phyloP scores from a whole-genome alignment of 2,329 filamentous ascomycete species.

The Phaeoacremonium minimum region DNA sequence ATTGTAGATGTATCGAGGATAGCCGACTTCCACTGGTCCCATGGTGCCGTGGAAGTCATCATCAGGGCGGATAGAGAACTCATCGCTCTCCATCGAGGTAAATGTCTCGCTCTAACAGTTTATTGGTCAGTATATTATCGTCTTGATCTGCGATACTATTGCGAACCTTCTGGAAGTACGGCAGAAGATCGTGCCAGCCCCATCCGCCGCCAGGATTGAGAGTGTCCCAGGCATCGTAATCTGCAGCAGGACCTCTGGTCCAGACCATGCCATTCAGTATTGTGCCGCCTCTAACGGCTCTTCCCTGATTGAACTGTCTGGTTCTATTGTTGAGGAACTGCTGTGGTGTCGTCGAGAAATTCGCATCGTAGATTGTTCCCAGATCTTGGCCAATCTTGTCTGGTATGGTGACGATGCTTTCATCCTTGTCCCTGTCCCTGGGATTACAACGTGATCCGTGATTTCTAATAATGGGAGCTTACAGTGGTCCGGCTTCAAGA shows the following conservation, averaged over 20 bases:
- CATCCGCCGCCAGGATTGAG: slow-evolving; percentile 33
- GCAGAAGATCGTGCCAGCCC: slow-evolving; percentile 37
- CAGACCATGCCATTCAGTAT: slow-evolving; percentile 36
- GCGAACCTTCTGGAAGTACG: slow-evolving; percentile 44
- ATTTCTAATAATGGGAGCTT: neutral
- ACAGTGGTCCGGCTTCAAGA: slow-evolving; percentile 13
- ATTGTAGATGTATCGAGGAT: slow-evolving; percentile 31
- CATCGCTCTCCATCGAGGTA: slow-evolving; percentile 14
- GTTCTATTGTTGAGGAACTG: slow-evolving; percentile 25
- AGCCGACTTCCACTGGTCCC: slow-evolving; percentile 31
- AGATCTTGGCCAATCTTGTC: slow-evolving; percentile 11
- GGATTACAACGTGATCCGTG: neutral
- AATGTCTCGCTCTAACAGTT: slow-evolving; percentile 33
- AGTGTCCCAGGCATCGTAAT: slow-evolving; percentile 37
- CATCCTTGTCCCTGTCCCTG: slow-evolving; percentile 6
- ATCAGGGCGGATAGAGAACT: slow-evolving; percentile 20
- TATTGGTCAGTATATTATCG: too few relatives aligned
- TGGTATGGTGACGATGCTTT: slow-evolving; percentile 10
- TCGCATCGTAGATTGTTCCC: slow-evolving; percentile 19
- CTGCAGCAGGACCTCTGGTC: slow-evolving; percentile 29
- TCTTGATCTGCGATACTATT: too few relatives aligned
- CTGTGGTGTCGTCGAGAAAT: slow-evolving; percentile 22
- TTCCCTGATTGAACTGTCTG: slow-evolving; percentile 28
- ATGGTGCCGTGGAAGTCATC: slow-evolving; percentile 22
- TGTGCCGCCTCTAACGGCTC: slow-evolving; percentile 32